Evolutionary conservation across 2,329 filamentous ascomycete species (phyloP), one percentile per base, ranked within the genome.

Genomic region (Colletotrichum sp.): DNA sequence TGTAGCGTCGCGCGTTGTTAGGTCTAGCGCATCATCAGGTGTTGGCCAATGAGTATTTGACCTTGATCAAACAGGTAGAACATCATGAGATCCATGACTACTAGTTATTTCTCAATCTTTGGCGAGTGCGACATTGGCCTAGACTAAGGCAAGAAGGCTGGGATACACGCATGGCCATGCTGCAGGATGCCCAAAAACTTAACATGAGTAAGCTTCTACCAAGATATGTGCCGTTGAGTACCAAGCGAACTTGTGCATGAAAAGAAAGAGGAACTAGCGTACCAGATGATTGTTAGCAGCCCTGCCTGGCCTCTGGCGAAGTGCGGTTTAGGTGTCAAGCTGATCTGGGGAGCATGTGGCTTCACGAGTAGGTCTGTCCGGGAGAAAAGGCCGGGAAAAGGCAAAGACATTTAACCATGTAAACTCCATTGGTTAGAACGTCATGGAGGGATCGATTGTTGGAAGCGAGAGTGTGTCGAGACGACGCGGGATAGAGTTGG

Each of bases 371-470:
- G 79, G 77, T 56, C 73, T 73, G 73, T 76, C 76, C 78, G 79
- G 77, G 58, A 78, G 66, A 78, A 80, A 28, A 13, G 61, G 69
- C 72, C 78, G 80, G 79, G n/a, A 81, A 80, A 82, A 82, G 76
- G 69, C 56, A 61, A 48, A 16, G 65, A 32, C 26, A 78, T 80
- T 82, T 78, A 81, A 73, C 80, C 80, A 71, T 56, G 75, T 70
- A 77, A 77, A 78, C 6, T 21, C 67, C 12, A 78, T 69, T 78
- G 77, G 65, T n/a, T 34, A 9, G 26, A 4, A 6, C 4, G 18
- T 34, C 13, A 36, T 36, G 16, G 12, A 13, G 24, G 18, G 34
- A 34, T 30, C n/a, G 26, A 71, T 24, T 30, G 15, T 16, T 30
- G n/a, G 58, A 75, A 48, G 70, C 48, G 61, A 38, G 38, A 64